Percentiles rank a stretch among this genome's conserved stretches.
phyloP scores from a whole-genome alignment of 2,329 filamentous ascomycete genomes.

The Aspergillus japonicus region DNA sequence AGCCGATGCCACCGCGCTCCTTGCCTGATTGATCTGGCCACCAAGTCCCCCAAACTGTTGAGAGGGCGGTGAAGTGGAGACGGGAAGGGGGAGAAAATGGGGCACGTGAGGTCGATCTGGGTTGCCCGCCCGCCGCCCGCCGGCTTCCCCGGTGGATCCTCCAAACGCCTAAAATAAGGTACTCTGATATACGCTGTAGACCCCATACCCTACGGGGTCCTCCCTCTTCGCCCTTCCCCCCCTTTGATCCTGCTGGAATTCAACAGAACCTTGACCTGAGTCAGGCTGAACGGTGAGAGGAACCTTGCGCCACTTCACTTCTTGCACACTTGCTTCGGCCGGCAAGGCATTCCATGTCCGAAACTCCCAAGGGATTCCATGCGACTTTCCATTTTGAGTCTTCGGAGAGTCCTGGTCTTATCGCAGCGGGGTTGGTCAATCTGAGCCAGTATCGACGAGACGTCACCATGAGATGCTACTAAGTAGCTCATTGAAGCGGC shows the following conservation, averaged over 20 bases:
- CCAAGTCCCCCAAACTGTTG: slow-evolving; percentile 15
- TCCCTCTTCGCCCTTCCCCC: not conserved
- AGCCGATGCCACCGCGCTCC: not conserved
- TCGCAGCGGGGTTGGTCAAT: not conserved
- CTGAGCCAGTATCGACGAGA: not conserved
- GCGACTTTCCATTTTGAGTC: not conserved
- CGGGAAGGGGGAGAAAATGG: not conserved
- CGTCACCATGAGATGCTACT: not conserved
- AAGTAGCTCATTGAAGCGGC: not conserved
- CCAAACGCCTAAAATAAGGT: slow-evolving; percentile 5
- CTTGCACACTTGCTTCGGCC: not conserved
- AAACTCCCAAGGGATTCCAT: not conserved
- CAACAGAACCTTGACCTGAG: not conserved
- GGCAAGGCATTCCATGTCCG: not conserved
- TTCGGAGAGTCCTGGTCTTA: not conserved
- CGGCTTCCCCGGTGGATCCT: slow-evolving; percentile 8
- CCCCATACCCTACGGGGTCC: slow-evolving; percentile 4
- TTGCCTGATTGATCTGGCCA: not conserved
- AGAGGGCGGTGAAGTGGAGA: slow-evolving; percentile 19
- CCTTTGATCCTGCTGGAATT: slow-evolving; percentile 4
- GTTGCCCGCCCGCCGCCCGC: slow-evolving; percentile 6
- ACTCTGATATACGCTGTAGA: slow-evolving; percentile 8
- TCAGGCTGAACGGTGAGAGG: not conserved
- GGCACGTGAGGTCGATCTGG: slow-evolving; percentile 18
- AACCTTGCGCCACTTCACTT: too few species aligned